These are phyloP conservation scores for Dothideomycetidae sp. DNA, from an alignment of 2,329 filamentous ascomycete genomes.

Conservation along the genomic window DNA sequence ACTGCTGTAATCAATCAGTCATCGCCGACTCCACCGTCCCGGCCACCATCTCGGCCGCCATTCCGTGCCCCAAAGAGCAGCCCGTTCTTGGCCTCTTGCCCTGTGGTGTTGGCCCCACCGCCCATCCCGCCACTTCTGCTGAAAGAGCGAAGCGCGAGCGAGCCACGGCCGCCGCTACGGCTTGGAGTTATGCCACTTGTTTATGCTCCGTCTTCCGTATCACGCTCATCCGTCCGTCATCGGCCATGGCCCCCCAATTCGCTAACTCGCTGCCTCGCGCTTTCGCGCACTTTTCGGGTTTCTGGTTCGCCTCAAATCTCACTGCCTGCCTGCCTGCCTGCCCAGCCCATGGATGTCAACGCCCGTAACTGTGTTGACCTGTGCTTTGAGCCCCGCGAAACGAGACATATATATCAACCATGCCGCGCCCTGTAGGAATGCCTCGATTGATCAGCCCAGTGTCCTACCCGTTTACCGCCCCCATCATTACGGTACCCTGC, in stretches of 20 bases:
- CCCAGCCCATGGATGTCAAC: too few relatives aligned
- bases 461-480: neutral
- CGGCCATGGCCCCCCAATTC: neutral
- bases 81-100: too few relatives aligned
- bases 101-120: too few relatives aligned
- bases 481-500: neutral
- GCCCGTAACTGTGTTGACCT: too few relatives aligned
- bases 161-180: neutral
- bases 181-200: neutral
- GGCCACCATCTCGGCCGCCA: too few relatives aligned
- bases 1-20: neutral
- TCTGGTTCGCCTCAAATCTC: too few relatives aligned
- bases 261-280: neutral
- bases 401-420: neutral
- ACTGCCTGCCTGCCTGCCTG: too few relatives aligned
- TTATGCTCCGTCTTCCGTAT: neutral
- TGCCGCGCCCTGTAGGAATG: neutral
- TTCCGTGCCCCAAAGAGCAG: too few relatives aligned
- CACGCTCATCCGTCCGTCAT: neutral
- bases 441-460: neutral
- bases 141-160: too few relatives aligned
- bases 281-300: too few relatives aligned
- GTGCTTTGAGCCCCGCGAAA: neutral
- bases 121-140: too few relatives aligned
- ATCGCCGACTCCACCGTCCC: neutral